These are phyloP conservation scores for Notholithocarpus densiflorus DNA, from an alignment of 306 rosid genomes.

Conservation along the genomic window DNA sequence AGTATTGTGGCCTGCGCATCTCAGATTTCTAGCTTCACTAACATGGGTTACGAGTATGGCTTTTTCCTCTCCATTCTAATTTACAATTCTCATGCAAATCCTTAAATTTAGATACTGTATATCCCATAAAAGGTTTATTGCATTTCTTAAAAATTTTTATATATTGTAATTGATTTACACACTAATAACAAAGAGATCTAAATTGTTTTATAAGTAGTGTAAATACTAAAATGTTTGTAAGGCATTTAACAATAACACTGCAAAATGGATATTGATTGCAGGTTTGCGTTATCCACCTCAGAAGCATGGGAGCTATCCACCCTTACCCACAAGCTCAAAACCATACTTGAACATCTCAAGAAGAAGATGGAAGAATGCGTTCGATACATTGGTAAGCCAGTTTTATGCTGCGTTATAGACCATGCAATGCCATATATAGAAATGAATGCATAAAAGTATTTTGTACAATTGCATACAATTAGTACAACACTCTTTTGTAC, in stretches of 20 bases:
- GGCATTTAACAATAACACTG: no score
- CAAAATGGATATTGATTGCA: slow-evolving; percentile 21
- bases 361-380: slow-evolving; percentile 37
- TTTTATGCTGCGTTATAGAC: background rate
- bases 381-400: slow-evolving; percentile 37
- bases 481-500: no score
- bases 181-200: no score
- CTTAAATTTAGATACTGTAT: no score
- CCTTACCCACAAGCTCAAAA: slow-evolving; percentile 54
- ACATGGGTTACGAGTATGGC: slow-evolving; percentile 47
- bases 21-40: slow-evolving; percentile 42
- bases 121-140: background rate
- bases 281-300: slow-evolving; percentile 42
- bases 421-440: no score
- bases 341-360: slow-evolving; percentile 47
- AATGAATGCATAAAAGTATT: no score
- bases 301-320: slow-evolving; percentile 71
- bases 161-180: no score
- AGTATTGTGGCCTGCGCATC: slow-evolving; percentile 40
- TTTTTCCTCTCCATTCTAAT: background rate
- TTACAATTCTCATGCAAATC: no score
- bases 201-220: no score
- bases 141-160: no score
- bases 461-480: no score
- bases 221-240: no score